Evolutionary conservation across 495 filamentous ascomycete species (phyloP), one percentile per base, ranked within the genome.

Genomic region (Cercophora scortea): DNA sequence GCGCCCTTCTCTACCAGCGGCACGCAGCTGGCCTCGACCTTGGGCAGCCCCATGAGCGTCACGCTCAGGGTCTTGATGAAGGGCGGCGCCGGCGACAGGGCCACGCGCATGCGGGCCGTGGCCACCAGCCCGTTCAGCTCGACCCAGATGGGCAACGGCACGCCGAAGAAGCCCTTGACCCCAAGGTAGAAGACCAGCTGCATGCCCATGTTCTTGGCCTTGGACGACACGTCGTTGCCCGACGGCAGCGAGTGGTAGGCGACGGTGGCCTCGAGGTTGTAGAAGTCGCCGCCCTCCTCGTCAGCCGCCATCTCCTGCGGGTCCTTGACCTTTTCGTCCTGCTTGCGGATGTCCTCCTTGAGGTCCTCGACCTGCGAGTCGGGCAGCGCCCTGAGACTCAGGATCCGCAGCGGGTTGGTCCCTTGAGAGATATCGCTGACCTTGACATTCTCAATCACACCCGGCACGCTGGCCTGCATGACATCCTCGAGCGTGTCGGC

Each of bases 391-490:
- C 92, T 83, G 55, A 97, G 71, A 60, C 88, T 93, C n/a, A 97
- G 71, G 45, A 97, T 90, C 8, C 92, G 83, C 48, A 96, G 61
- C 0, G 92, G 89, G 61, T 96, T 96, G 61, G 76, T 88, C 8
- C 92, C 92, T 66, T 96, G 92, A 57, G 88, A 88, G 59, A 97
- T 96, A 60, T 95, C 92, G 44, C 90, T 90, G n/a, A 96, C 89
- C 46, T 90, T 83, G 42, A 97, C 90, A 58, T 95, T 94, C 66
- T 96, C 90, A 47, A 96, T 87, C 36, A 96, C 73, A 0, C 83
- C 84, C 0, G 92, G 92, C 0, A 94, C 84, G 8, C 88, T 94
- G 18, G 90, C 92, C 71, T 95, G 89, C 92, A 97, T 96, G 45
- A 97, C 87, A 62, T 97, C 92, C 68, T 77, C 73, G 11, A 76